Percentiles rank a stretch among this genome's conserved stretches.
phyloP scores from a whole-genome alignment of 2,329 filamentous ascomycete genomes.

The Aureobasidium uvarum region DNA sequence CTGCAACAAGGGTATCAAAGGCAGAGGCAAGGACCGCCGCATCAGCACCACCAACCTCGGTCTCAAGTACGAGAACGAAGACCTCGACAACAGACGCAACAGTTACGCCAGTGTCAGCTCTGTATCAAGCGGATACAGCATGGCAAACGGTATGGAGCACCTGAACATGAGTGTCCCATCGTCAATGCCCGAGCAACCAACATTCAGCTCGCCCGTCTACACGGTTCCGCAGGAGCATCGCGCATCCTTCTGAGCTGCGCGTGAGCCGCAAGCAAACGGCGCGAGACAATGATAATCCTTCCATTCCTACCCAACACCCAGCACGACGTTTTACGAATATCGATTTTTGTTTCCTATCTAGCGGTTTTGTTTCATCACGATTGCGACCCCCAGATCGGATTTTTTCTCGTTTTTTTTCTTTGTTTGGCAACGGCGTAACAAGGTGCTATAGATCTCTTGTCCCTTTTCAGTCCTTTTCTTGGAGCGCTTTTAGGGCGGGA shows the following conservation, averaged over 20 bases:
- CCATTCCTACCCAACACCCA: not conserved
- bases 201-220: slow-evolving; percentile 16
- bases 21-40: slow-evolving; percentile 79
- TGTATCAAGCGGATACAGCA: slow-evolving; percentile 18
- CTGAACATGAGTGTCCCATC: slow-evolving; percentile 22
- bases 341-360: slow-evolving; percentile 8
- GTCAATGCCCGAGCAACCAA: slow-evolving; percentile 11
- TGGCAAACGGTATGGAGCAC: slow-evolving; percentile 5
- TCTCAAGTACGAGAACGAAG: slow-evolving; percentile 15
- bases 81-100: slow-evolving; percentile 16
- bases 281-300: slow-evolving; percentile 19
- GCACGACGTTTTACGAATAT: slow-evolving; percentile 22
- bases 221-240: slow-evolving; percentile 17
- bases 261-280: not conserved
- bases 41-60: slow-evolving; percentile 47
- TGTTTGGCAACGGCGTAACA: not conserved
- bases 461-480: not conserved
- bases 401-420: not conserved
- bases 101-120: slow-evolving; percentile 26
- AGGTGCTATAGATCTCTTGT: slow-evolving; percentile 16
- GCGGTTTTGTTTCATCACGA: slow-evolving; percentile 8
- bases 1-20: slow-evolving; percentile 97
- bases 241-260: slow-evolving; percentile 14
- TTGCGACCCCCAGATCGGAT: not conserved
- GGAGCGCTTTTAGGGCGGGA: slow-evolving; percentile 12